phyloP scores from a whole-genome alignment of 1,284 basidiomycete species.

The Cystobasidium sp. region DNA sequence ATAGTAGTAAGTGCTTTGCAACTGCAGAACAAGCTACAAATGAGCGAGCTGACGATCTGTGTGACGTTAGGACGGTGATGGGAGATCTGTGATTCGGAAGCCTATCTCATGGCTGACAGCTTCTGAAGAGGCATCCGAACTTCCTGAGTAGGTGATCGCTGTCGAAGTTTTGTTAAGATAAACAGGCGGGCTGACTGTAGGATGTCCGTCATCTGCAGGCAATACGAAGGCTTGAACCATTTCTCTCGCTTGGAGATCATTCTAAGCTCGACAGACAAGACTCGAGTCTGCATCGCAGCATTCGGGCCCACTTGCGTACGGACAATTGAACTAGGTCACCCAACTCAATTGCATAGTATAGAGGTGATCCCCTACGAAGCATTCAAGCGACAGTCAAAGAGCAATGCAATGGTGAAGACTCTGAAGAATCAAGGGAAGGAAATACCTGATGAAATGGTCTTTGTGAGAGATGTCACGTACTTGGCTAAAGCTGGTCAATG shows the following conservation, averaged over 20 bases:
- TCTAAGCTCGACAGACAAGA: constrained; percentile 31
- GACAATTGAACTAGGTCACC: constrained; percentile 33
- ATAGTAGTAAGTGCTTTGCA: constrained; percentile 72
- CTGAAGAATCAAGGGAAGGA: neutral
- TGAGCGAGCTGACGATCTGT: constrained; percentile 10
- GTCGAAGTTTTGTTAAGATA: neutral
- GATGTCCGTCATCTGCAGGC: constrained; percentile 5
- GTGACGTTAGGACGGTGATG: constrained; percentile 40
- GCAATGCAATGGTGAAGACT: neutral
- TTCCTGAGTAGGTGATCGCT: neutral
- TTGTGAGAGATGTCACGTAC: constrained; percentile 47
- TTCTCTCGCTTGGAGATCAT: constrained; percentile 42
- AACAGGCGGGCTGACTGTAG: neutral
- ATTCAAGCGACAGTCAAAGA: constrained; percentile 36
- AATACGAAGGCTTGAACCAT: constrained; percentile 20
- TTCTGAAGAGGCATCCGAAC: neutral
- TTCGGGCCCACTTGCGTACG: constrained; percentile 31
- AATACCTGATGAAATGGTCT: constrained; percentile 23
- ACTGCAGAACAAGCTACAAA: neutral
- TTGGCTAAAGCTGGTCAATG: constrained; percentile 33
- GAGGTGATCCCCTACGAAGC: constrained; percentile 35
- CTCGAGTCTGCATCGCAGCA: constrained; percentile 32
- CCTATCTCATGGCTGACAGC: constrained; percentile 46
- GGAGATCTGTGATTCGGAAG: constrained; percentile 50
- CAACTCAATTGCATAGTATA: constrained; percentile 4